Percentiles rank a stretch among this genome's conserved stretches.
Conservation (phyloP, 2,329 filamentous ascomycete species). For the Lachnellula cervina region DNA sequence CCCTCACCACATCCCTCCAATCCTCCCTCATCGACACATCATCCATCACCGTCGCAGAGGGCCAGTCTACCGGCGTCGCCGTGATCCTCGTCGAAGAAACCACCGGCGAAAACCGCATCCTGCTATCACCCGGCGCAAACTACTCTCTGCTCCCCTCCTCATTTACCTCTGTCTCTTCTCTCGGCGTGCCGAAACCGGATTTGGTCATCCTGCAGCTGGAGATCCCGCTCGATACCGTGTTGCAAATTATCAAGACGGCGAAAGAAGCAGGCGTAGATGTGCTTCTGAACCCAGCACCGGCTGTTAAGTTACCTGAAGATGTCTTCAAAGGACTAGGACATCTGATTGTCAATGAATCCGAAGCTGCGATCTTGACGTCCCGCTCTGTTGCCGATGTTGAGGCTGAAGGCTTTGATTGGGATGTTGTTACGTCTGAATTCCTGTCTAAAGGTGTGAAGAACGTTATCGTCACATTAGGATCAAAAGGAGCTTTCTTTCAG, state of each 20-base stretch:
- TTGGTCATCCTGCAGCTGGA: constrained; percentile 75
- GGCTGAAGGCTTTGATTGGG: constrained; percentile 39
- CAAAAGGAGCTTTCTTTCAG: constrained; percentile 68
- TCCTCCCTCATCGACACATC: constrained; percentile 58
- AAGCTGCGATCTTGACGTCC: constrained; percentile 69
- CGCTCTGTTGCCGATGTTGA: constrained; percentile 37
- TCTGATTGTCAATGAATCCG: constrained; percentile 85
- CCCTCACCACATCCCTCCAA: constrained; percentile 54
- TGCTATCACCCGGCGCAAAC: constrained; percentile 70
- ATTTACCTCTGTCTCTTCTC: constrained; percentile 34
- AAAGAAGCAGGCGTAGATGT: constrained; percentile 50
- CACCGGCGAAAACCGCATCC: constrained; percentile 71
- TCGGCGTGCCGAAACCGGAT: constrained; percentile 45
- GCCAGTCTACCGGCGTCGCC: constrained; percentile 62
- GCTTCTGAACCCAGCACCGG: constrained; percentile 82
- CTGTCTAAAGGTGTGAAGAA: constrained; percentile 65
- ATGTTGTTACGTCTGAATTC: constrained; percentile 53
- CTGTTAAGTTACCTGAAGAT: constrained; percentile 59
- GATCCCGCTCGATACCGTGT: constrained; percentile 61
- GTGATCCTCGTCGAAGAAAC: constrained; percentile 71
- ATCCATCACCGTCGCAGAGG: constrained; percentile 43
- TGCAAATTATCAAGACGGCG: constrained; percentile 53
- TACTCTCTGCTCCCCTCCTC: constrained; percentile 38
- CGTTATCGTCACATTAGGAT: constrained; percentile 79
- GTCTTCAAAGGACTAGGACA: constrained; percentile 68